Evolutionary conservation across 352 stramenopile genomes (phyloP), one percentile per base, ranked within the genome.

Genomic region (Thalassiosira oceanica): DNA sequence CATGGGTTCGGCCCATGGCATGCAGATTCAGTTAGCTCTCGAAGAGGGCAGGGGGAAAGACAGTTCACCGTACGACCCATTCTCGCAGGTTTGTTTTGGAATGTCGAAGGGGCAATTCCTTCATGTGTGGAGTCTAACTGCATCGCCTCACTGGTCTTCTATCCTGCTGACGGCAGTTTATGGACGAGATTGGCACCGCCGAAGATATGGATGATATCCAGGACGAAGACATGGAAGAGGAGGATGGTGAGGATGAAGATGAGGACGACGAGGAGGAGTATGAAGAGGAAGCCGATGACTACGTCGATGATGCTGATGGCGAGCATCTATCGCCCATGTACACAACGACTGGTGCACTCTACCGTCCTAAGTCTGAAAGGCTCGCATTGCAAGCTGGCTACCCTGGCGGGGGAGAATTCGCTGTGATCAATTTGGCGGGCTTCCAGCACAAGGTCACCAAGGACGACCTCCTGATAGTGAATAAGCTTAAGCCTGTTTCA

Each of bases 401-500:
- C 51, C 85, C 83, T n/a, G 57, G 76, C 0, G 81, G 76, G 11
- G 79, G 79, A 27, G 63, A 80, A 11, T 90, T 92, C 70, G 83
- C 80, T 0, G 66, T 93, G 11, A 52, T 93, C n/a, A 44, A 76
- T 27, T 37, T 93, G 0, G 74, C 65, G 15, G 84, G 86, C 27
- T 80, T 83, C 13, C 86, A 93, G 70, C 72, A 89, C 49, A 92
- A 93, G 68, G 81, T 90, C 1, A 85, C 75, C n/a, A 58, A 60
- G 0, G 80, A 89, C 54, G 86, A 93, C 72, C 54, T 92, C 13
- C 42, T 93, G 15, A 76, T 92, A 5, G 71, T 84, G 2, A 88
- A 93, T 57, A 84, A 85, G 43, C 52, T 93, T 10, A 74, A 84
- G 50, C 79, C 83, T 8, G 67, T 86, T 0, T 31, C 72, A 10